Evolutionary conservation across 1,139 yeast genomes (phyloP).

Genomic region (Pneumocystis jirovecii): DNA sequence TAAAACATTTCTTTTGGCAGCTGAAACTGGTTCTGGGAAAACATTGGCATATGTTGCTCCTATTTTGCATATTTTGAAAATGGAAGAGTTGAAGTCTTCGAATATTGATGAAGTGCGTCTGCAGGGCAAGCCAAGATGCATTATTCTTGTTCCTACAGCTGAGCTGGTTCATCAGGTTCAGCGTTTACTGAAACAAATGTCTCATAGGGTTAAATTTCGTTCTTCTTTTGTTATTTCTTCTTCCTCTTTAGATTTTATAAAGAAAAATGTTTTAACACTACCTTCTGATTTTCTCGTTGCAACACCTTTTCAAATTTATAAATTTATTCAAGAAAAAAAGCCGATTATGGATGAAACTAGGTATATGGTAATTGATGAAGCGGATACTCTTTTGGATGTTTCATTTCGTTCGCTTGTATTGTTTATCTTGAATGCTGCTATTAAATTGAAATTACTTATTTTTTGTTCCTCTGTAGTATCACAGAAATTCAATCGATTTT

Average conservation of each 20-base stretch:
- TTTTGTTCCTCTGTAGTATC: conserved; percentile 90
- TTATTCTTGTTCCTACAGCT: conserved; percentile 73
- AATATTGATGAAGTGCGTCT: not conserved
- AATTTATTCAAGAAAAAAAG: conserved; percentile 9
- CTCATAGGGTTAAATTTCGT: conserved; percentile 25
- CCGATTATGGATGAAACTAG: conserved; percentile 20
- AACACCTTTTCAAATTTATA: conserved; percentile 40
- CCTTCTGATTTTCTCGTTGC: conserved; percentile 69
- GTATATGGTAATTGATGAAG: conserved; percentile 78
- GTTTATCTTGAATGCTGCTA: conserved; percentile 36
- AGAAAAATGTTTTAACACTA: conserved; percentile 27
- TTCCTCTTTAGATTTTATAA: conserved; percentile 10
- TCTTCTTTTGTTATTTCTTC: conserved; percentile 19
- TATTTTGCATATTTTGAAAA: conserved; percentile 41
- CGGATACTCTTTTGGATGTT: conserved; percentile 79
- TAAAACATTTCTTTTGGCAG: conserved; percentile 67
- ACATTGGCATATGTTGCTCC: conserved; percentile 84
- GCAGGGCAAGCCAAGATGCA: conserved; percentile 34
- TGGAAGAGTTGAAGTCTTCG: not conserved
- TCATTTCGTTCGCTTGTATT: conserved; percentile 64
- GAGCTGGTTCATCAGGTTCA: conserved; percentile 76
- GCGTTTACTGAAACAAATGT: conserved; percentile 43
- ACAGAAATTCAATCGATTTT: conserved; percentile 49
- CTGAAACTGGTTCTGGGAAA: conserved; percentile 94
- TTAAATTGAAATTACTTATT: conserved; percentile 43